Conservation (phyloP, 352 stramenopile genomes). For the Blastocystis sp. region DNA sequence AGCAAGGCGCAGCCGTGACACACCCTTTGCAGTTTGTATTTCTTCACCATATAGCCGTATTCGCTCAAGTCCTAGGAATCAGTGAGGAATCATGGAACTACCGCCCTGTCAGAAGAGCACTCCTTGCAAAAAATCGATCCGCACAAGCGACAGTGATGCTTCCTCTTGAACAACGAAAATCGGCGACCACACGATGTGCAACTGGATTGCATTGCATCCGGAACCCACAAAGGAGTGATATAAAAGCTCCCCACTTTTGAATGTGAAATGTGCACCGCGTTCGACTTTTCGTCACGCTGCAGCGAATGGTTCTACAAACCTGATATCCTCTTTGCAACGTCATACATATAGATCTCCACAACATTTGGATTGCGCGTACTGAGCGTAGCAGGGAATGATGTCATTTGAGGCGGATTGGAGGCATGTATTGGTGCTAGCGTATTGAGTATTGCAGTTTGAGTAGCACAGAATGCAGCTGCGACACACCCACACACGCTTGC, state of each 20-base stretch:
- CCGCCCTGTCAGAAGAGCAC: slow-evolving; percentile 6
- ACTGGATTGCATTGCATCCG: not conserved
- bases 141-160: slow-evolving; percentile 59
- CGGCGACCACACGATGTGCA: not conserved
- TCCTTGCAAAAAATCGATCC: slow-evolving; percentile 43
- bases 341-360: slow-evolving; percentile 65
- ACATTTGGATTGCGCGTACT: slow-evolving; percentile 56
- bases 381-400: not conserved
- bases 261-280: not conserved
- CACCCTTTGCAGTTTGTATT: slow-evolving; percentile 11
- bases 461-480: slow-evolving; percentile 22
- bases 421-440: not conserved
- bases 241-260: not conserved
- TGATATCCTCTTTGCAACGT: not conserved
- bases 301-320: slow-evolving; percentile 24
- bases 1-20: slow-evolving; percentile 6
- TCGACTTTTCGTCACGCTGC: not conserved
- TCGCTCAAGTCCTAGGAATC: slow-evolving; percentile 41
- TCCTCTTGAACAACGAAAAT: slow-evolving; percentile 46
- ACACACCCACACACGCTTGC: slow-evolving; percentile 19
- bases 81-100: not conserved
- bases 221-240: slow-evolving; percentile 60
- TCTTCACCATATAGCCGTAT: slow-evolving; percentile 15
- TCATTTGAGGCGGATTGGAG: too few species aligned
- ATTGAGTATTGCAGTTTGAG: slow-evolving; percentile 25